These are phyloP conservation scores for Gnetum montanum DNA, from an alignment of 75 land plant species.

Conservation along the genomic window DNA sequence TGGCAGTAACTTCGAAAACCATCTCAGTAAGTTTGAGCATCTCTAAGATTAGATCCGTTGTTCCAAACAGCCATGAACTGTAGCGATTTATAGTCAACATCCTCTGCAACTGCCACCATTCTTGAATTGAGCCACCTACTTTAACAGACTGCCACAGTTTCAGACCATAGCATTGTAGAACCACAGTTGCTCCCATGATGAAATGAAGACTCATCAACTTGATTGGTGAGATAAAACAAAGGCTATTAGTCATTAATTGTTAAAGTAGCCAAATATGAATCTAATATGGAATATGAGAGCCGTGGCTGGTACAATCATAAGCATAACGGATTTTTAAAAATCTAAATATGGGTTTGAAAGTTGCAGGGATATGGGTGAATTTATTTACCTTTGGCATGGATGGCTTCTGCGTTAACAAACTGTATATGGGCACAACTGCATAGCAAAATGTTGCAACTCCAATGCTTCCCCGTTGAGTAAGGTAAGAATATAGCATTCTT, in stretches of 20 bases:
- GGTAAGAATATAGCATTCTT: neutral
- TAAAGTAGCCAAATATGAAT: neutral
- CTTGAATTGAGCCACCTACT: neutral
- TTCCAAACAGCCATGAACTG: conserved; percentile 9
- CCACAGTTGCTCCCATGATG: neutral
- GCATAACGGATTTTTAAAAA: neutral
- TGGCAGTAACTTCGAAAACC: conserved; percentile 20
- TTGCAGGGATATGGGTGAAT: neutral
- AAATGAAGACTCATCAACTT: neutral
- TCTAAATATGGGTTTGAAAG: neutral
- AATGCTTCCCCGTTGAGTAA: no score
- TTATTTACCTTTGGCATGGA: conserved; percentile 20
- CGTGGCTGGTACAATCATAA: no score
- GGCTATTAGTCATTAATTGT: neutral
- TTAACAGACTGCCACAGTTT: conserved; percentile 7
- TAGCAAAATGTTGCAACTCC: conserved; percentile 3
- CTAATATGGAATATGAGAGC: conserved; percentile 2
- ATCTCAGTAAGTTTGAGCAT: conserved; percentile 7
- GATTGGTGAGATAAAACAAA: neutral
- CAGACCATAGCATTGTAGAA: conserved; percentile 5
- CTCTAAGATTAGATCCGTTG: conserved; percentile 1
- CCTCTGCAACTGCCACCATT: conserved; percentile 28
- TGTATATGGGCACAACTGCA: conserved; percentile 14
- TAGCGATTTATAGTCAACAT: conserved; percentile 16
- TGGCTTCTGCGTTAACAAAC: conserved; percentile 10